These are phyloP conservation scores for Conringia planisiliqua DNA, from an alignment of 345 rosid species.

Conservation along the genomic window DNA sequence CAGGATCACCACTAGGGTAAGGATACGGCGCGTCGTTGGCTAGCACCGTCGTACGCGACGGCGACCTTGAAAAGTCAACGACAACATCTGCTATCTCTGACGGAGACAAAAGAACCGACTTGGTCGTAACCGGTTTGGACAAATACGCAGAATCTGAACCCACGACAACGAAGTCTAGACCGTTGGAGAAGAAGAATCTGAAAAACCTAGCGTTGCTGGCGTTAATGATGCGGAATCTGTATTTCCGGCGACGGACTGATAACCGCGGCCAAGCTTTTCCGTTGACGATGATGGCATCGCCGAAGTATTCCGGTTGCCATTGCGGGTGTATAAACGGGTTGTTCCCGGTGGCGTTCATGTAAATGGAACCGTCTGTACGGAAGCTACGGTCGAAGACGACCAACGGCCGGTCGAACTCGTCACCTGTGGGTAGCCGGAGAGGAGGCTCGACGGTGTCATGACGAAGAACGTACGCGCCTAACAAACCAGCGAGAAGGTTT, in stretches of 20 bases:
- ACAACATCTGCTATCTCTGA: constrained; percentile 78
- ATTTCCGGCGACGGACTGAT: constrained; percentile 75
- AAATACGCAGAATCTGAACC: constrained; percentile 71
- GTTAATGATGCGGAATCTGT: constrained; percentile 84
- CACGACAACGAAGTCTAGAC: constrained; percentile 53
- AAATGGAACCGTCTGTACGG: constrained; percentile 58
- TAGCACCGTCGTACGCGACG: constrained; percentile 43
- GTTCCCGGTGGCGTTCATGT: constrained; percentile 83
- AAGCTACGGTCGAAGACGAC: constrained; percentile 77
- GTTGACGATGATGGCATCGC: constrained; percentile 72
- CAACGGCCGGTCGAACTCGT: constrained; percentile 61
- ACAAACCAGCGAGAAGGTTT: constrained; percentile 78
- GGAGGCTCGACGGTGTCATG: constrained; percentile 53
- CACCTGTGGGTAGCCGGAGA: constrained; percentile 50
- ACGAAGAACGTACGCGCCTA: constrained; percentile 73
- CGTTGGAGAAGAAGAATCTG: constrained; percentile 66
- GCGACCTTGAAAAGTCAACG: constrained; percentile 69
- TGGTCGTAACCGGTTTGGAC: constrained; percentile 39
- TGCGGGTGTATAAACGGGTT: constrained; percentile 89
- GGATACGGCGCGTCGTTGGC: constrained; percentile 75
- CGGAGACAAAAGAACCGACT: constrained; percentile 60
- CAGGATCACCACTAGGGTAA: constrained; percentile 69
- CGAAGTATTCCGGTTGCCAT: constrained; percentile 96
- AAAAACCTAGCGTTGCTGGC: constrained; percentile 89
- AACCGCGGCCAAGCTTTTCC: constrained; percentile 88